Evolutionary conservation across 1,284 basidiomycete species (phyloP).

Genomic region (Ustilago nuda): DNA sequence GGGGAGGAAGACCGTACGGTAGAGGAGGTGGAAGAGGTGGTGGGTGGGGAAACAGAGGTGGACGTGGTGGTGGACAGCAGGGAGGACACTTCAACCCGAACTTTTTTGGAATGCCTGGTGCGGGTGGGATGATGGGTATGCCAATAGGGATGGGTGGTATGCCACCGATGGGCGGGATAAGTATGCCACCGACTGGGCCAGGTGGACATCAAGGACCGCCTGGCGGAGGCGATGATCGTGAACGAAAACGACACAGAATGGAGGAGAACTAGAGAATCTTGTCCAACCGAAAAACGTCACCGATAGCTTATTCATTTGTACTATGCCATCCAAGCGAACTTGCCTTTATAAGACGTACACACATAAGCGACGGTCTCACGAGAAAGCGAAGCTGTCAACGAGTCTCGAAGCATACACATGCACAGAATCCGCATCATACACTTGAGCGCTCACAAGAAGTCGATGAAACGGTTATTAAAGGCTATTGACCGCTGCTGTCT

Average conservation of each 20-base stretch:
- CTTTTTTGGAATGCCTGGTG: slow-evolving; percentile 49
- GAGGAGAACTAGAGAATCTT: slow-evolving; percentile 40
- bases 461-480: too few relatives aligned
- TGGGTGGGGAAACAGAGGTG: slow-evolving; percentile 23
- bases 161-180: slow-evolving; percentile 13
- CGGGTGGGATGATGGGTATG: slow-evolving; percentile 45
- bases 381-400: too few relatives aligned
- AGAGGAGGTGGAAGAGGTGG: slow-evolving; percentile 27
- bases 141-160: slow-evolving; percentile 32
- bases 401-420: too few relatives aligned
- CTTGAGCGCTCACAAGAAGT: too few relatives aligned
- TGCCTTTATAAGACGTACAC: background rate
- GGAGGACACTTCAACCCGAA: slow-evolving; percentile 54
- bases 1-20: slow-evolving; percentile 35
- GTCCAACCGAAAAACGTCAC: background rate
- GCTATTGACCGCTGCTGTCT: background rate
- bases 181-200: slow-evolving; percentile 21
- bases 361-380: too few relatives aligned
- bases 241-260: slow-evolving; percentile 54
- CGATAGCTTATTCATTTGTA: background rate
- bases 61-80: slow-evolving; percentile 16
- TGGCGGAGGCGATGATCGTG: slow-evolving; percentile 39
- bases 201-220: slow-evolving; percentile 8
- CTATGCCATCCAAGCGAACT: background rate
- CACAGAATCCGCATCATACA: too few relatives aligned